Evolutionary conservation across 1,284 basidiomycete species (phyloP).

Genomic region (Puccinia triticina): DNA sequence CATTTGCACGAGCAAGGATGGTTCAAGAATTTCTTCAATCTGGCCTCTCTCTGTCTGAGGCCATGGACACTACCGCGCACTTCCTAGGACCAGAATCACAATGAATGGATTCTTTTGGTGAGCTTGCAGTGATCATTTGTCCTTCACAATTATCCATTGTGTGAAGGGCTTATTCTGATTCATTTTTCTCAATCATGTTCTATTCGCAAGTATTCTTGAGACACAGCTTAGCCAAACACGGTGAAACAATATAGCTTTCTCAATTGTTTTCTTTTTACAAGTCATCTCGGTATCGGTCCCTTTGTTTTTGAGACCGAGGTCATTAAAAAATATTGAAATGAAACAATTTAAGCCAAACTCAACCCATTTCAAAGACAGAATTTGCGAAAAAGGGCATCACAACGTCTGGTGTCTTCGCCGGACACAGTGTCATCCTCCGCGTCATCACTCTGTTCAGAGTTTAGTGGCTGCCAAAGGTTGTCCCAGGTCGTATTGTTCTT

Average conservation of each 20-base stretch:
- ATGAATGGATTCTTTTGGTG: too few species aligned
- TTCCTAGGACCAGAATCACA: not conserved
- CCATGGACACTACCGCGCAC: not conserved
- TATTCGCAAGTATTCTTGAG: not conserved
- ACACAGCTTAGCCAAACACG: too few species aligned
- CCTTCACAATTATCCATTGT: too few species aligned
- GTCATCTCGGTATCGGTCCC: too few species aligned
- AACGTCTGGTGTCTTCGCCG: not conserved
- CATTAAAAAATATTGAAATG: not conserved
- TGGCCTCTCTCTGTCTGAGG: not conserved
- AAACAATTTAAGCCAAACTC: too few species aligned
- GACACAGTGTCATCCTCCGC: not conserved
- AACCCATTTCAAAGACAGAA: too few species aligned
- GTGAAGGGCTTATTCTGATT: not conserved
- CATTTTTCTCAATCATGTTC: not conserved
- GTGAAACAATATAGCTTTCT: not conserved
- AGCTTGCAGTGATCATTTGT: not conserved
- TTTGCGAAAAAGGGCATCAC: not conserved
- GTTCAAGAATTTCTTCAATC: not conserved
- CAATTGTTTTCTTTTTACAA: not conserved
- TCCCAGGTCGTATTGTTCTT: too few species aligned
- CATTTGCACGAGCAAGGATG: not conserved
- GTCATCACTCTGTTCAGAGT: not conserved
- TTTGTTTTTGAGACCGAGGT: too few species aligned
- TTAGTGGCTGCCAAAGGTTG: too few species aligned